These are phyloP conservation scores for Puccinia coronata DNA, from an alignment of 1,284 basidiomycete species.

Conservation along the genomic window DNA sequence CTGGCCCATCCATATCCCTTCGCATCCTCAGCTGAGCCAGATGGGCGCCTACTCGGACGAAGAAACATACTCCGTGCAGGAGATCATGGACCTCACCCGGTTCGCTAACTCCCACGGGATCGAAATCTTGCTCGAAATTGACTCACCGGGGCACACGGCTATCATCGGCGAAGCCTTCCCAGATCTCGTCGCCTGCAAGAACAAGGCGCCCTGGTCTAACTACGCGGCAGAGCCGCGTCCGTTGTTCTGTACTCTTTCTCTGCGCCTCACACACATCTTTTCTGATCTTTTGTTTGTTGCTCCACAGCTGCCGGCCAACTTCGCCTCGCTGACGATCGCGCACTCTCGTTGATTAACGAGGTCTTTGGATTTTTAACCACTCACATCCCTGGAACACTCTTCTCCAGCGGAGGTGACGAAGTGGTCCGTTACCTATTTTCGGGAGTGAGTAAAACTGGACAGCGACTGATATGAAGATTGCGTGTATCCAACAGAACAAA, in stretches of 20 bases:
- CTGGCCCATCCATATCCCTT: conserved; percentile 62
- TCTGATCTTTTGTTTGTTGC: conserved; percentile 29
- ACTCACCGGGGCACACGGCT: conserved; percentile 79
- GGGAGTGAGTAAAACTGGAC: too few relatives aligned
- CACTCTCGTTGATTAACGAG: conserved; percentile 62
- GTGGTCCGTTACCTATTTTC: too few relatives aligned
- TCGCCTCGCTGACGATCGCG: conserved; percentile 65
- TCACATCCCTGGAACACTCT: conserved; percentile 66
- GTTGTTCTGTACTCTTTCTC: not conserved
- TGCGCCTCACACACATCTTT: not conserved
- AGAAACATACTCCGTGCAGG: conserved; percentile 66
- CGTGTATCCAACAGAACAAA: conserved; percentile 53
- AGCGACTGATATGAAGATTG: not conserved
- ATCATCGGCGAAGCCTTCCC: conserved; percentile 69
- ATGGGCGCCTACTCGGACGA: conserved; percentile 70
- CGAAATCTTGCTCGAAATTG: conserved; percentile 71
- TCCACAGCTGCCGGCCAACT: conserved; percentile 79
- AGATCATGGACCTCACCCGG: conserved; percentile 68
- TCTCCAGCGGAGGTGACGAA: conserved; percentile 82
- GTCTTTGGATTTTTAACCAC: conserved; percentile 62
- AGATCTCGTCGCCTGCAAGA: conserved; percentile 72
- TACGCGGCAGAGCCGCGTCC: conserved; percentile 65
- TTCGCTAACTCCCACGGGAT: conserved; percentile 77
- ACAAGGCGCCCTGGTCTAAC: conserved; percentile 67
- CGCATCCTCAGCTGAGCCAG: conserved; percentile 67